Evolutionary conservation across 2,329 filamentous ascomycete species (phyloP).

Genomic region (Cladosporium sp.): DNA sequence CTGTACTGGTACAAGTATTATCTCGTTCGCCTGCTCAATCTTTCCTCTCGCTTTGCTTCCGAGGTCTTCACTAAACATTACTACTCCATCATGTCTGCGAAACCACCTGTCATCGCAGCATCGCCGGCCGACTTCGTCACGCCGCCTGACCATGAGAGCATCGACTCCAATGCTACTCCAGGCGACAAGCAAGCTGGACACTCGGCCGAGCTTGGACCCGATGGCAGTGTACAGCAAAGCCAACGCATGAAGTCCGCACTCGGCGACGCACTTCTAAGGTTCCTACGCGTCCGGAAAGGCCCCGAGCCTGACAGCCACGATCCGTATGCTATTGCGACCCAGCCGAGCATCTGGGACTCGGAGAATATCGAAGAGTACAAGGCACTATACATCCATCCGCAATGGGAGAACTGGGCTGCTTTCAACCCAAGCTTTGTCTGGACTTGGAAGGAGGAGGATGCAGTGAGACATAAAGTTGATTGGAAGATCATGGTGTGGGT

Average conservation of each 20-base stretch:
- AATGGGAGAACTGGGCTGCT: constrained; percentile 4
- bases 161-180: not conserved
- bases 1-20: not conserved
- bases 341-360: constrained; percentile 2
- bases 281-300: not conserved
- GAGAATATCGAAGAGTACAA: not conserved
- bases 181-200: not conserved
- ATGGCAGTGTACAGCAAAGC: not conserved
- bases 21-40: not conserved
- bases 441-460: constrained; percentile 9
- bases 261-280: not conserved
- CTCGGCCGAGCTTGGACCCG: not conserved
- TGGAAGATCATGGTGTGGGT: constrained; percentile 15
- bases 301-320: not conserved
- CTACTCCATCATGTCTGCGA: not conserved
- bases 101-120: not conserved
- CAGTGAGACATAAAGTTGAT: constrained; percentile 2
- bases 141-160: not conserved
- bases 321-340: constrained; percentile 4
- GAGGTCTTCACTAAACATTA: not conserved
- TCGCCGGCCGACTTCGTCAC: not conserved
- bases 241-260: not conserved
- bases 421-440: constrained; percentile 4
- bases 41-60: not conserved
- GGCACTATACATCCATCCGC: not conserved